These are phyloP conservation scores for Coemansia sp. DNA, from an alignment of 192 early-diverging fungal species.

Conservation along the genomic window DNA sequence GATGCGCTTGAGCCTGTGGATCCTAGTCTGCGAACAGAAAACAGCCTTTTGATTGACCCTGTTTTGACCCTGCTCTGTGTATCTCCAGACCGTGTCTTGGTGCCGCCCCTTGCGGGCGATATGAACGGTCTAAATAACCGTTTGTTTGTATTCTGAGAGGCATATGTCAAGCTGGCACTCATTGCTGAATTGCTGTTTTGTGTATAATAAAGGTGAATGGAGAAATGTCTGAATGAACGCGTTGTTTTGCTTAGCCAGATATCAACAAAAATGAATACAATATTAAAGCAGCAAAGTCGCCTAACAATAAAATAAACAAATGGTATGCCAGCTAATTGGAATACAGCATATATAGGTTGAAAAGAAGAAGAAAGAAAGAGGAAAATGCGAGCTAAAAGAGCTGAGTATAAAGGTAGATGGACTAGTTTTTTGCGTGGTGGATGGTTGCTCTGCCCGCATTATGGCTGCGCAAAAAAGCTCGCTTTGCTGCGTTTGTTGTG, in stretches of 20 bases:
- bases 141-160: slow-evolving; percentile 28
- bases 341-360: too few relatives aligned
- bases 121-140: slow-evolving; percentile 46
- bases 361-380: background rate
- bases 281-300: too few relatives aligned
- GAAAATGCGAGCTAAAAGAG: background rate
- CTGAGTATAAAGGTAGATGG: background rate
- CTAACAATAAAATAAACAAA: background rate
- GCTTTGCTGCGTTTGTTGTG: too few relatives aligned
- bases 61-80: too few relatives aligned
- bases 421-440: too few relatives aligned
- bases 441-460: background rate
- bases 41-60: slow-evolving; percentile 25
- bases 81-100: too few relatives aligned
- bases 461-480: background rate
- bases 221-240: background rate
- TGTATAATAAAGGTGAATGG: background rate
- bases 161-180: slow-evolving; percentile 22
- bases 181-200: slow-evolving; percentile 1
- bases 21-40: slow-evolving; percentile 31
- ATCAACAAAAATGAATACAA: too few relatives aligned
- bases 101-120: slow-evolving; percentile 25
- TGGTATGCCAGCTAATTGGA: too few relatives aligned
- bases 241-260: too few relatives aligned
- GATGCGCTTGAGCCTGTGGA: background rate